Base-by-base conservation (phyloP, 2,329 filamentous ascomycete species). In the Colletotrichum truncatum region DNA sequence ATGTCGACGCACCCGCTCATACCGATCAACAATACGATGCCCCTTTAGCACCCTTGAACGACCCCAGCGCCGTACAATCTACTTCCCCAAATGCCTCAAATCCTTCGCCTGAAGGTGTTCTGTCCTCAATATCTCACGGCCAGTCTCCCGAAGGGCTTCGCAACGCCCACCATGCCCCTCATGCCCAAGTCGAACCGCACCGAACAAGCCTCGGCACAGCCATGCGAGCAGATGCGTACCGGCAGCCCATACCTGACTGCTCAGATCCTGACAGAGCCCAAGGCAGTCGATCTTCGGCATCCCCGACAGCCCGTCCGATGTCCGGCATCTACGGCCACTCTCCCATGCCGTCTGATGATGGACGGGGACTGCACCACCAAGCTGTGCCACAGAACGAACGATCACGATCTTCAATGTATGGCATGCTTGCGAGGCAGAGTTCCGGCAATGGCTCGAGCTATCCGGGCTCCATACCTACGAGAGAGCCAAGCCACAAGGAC, bases 401-500 rank as follows among this genome's bases (percentile, higher is more conserved):
- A 6, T 85, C 86, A 21, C 83, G 83, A 58, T 84, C 86, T 5
- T 87, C 89, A 16, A 78, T 85, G 63, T 85, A 86, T 43, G 85
- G 84, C 30, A 79, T 80, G 39, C 81, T 87, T 39, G 81, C 83
- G 36, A 85, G 89, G 67, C 87, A 84, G 70, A 89, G 91, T 71
- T 90, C 91, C 14, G 85, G 90, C 69, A 85, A 87, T 46, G 85
- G 85, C 23, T 80, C 81, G 9, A 85, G 87, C 41, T 86, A 90
- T 73, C 83, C 88, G 64, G 83, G 85, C 16, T 51, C 62, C 26
- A 84, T 90, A 48, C 89, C 90, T 3, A 85, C 87, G 32, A 84
- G 92, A 71, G 92, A 94, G 71, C 82, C 85, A 21, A 93, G 89
- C 73, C 87, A 92, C 72, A 86, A 86, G 73, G n/a, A n/a, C n/a